Evolutionary conservation across 208 protist species (phyloP), one percentile per base, ranked within the genome.

Genomic region (Trypanosoma mega): DNA sequence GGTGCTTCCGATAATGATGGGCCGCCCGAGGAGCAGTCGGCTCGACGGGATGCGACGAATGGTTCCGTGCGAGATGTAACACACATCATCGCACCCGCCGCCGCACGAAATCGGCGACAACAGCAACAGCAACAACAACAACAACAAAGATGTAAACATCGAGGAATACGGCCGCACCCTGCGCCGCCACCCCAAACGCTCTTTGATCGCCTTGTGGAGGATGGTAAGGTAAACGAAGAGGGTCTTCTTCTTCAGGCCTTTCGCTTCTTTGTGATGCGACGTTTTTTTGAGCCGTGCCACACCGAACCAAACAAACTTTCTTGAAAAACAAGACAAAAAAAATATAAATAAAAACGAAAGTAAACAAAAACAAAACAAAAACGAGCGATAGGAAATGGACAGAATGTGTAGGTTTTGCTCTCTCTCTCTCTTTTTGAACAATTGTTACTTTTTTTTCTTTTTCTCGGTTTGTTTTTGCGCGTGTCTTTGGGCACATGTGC

Each of bases 241-340:
- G 84, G 85, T 0, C 51, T 93, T 37, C 66, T 96, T 9, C 71
- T 96, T 33, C 90, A 96, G 72, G 86, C 86, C 8, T 65, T 93
- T 24, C 84, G 83, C 18, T 93, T 90, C 58, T 93, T 96, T 58
- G 80, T 85, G 1, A 68, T 64, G n/a, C 51, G 71, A 1, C 63
- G 86, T 21, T 96, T 93, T 63, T 88, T 96, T 46, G 36, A 81
- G 31, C 31, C 55, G 34, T 39, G 12, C 6, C 6, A 39, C 12
- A 39, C 6, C 34, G 12, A 39, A 12, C 6, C 34, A n/a, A n/a
- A n/a, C n/a, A n/a, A n/a, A n/a, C n/a, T n/a, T n/a, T n/a, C n/a
- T n/a, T n/a, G n/a, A n/a, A n/a, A n/a, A n/a, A n/a, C 34, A 16
- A 16, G 34, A 12, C 6, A 39, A 6, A 16, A 39, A 39, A 12